A percentile compares a stretch with the other conserved stretches of the same genome.
Conservation (phyloP, 768 basidiomycete genomes). For the Pleurotus ostreatus region DNA sequence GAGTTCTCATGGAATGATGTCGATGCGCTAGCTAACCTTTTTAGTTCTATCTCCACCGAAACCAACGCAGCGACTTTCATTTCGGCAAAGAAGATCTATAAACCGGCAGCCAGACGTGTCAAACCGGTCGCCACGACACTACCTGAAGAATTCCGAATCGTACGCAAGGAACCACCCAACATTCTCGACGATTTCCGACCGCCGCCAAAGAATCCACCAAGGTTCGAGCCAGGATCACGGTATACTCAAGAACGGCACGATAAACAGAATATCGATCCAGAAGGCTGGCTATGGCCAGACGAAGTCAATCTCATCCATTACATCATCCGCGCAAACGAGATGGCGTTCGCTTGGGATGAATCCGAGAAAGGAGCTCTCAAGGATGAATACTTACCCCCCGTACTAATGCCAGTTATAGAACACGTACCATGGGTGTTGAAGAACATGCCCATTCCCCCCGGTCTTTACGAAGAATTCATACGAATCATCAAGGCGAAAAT, state of each 20-base stretch:
- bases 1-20: too few species aligned
- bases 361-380: not conserved
- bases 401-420: slow-evolving; percentile 25
- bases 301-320: slow-evolving; percentile 30
- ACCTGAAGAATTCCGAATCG: slow-evolving; percentile 27
- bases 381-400: slow-evolving; percentile 18
- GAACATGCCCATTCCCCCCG: slow-evolving; percentile 29
- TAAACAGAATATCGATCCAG: slow-evolving; percentile 17
- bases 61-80: not conserved
- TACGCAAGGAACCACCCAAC: slow-evolving; percentile 23
- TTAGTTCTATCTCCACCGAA: not conserved
- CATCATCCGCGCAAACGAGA: too few species aligned
- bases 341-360: too few species aligned
- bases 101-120: slow-evolving; percentile 23
- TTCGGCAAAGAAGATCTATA: slow-evolving; percentile 19
- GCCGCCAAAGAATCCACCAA: slow-evolving; percentile 24
- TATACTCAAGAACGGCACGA: slow-evolving; percentile 22
- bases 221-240: slow-evolving; percentile 22
- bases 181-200: slow-evolving; percentile 22
- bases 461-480: slow-evolving; percentile 26
- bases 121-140: slow-evolving; percentile 28
- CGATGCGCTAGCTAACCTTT: not conserved
- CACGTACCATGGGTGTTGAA: slow-evolving; percentile 31
- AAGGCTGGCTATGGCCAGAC: slow-evolving; percentile 27
- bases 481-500: slow-evolving; percentile 31